Conservation (phyloP, 768 basidiomycete genomes). For the Russula emetica region DNA sequence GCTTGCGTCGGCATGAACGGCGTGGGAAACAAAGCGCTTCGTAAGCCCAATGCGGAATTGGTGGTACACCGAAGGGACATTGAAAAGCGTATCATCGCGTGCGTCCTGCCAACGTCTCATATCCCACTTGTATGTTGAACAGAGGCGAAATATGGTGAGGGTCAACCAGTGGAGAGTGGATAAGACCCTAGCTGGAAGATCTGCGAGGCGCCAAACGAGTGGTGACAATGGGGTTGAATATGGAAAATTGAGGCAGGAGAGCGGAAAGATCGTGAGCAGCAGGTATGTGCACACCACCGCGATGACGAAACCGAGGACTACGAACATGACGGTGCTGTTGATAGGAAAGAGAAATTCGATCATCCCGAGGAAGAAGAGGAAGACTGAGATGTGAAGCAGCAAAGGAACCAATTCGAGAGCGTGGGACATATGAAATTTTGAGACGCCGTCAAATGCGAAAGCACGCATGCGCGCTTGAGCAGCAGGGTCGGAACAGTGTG, state of each 20-base stretch:
- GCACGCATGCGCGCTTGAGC: constrained; percentile 14
- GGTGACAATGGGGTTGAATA: constrained; percentile 25
- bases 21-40: constrained; percentile 1
- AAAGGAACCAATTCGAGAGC: constrained; percentile 16
- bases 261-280: constrained; percentile 18
- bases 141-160: constrained; percentile 1
- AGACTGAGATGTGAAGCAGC: constrained; percentile 20
- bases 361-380: constrained; percentile 27
- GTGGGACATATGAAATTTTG: constrained; percentile 13
- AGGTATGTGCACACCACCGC: constrained; percentile 3
- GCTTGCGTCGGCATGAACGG: constrained; percentile 5
- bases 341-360: constrained; percentile 24
- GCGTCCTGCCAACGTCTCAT: constrained; percentile 8
- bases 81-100: constrained; percentile 8
- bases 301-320: constrained; percentile 13
- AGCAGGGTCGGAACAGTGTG: constrained; percentile 9
- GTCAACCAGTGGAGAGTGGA: constrained; percentile 7
- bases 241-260: constrained; percentile 21
- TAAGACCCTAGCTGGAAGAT: constrained; percentile 1
- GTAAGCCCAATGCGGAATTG: constrained; percentile 7
- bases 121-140: constrained; percentile 2
- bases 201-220: constrained; percentile 15
- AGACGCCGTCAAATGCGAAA: constrained; percentile 16
- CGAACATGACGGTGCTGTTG: constrained; percentile 12
- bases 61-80: constrained; percentile 5